phyloP scores from a whole-genome alignment of 805 yeast species.

The Candida ovalis region DNA sequence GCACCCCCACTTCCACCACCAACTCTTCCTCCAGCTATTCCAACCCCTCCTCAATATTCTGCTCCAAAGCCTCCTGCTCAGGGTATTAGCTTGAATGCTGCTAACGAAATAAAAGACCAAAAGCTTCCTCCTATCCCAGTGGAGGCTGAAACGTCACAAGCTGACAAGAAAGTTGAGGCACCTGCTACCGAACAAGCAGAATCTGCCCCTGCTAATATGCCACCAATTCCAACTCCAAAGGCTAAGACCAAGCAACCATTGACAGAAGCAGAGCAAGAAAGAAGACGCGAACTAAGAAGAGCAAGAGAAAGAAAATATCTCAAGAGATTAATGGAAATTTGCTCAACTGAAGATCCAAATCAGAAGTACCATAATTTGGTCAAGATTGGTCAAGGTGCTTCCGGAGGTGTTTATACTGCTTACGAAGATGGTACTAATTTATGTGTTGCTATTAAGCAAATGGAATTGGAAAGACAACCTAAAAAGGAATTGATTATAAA shows the following conservation, averaged over 20 bases:
- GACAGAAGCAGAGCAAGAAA: conserved; percentile 56
- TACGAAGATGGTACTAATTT: conserved; percentile 50
- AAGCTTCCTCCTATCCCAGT: neutral
- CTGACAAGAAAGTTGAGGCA: neutral
- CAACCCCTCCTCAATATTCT: neutral
- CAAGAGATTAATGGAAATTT: conserved; percentile 67
- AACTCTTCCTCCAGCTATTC: neutral
- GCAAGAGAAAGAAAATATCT: conserved; percentile 69
- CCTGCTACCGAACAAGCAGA: neutral
- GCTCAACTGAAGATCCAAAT: conserved; percentile 83
- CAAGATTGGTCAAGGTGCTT: conserved; percentile 97
- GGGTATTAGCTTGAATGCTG: neutral
- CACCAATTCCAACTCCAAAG: conserved; percentile 30
- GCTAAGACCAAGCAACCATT: conserved; percentile 29
- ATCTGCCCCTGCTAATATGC: conserved; percentile 12
- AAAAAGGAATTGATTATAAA: conserved; percentile 92
- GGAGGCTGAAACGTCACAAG: neutral
- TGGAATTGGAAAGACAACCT: conserved; percentile 92
- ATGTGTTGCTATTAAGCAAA: conserved; percentile 92
- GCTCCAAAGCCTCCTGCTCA: neutral
- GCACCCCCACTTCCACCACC: neutral
- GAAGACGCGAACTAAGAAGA: conserved; percentile 76
- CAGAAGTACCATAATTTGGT: conserved; percentile 60
- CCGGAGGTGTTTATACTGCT: conserved; percentile 95
- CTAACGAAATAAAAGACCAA: neutral